A percentile compares a stretch with the other conserved stretches of the same genome.
Conservation (phyloP, 2,329 filamentous ascomycete species). For the Emericellopsis atlantica region DNA sequence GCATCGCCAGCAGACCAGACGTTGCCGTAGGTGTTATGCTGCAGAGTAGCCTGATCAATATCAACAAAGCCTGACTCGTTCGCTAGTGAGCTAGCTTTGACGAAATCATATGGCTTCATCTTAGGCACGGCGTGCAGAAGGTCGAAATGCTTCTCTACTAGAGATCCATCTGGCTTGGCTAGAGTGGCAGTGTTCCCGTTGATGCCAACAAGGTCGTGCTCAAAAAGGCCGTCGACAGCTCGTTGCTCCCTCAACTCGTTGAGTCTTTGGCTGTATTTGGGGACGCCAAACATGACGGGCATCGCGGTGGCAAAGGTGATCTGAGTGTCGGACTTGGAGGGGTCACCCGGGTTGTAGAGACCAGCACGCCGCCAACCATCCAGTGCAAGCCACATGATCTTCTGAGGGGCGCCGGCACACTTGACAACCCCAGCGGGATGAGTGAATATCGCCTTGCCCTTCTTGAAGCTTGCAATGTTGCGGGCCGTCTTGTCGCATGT, state of each 20-base stretch:
- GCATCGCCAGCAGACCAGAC: conserved; percentile 49
- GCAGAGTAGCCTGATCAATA: conserved; percentile 38
- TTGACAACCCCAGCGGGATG: conserved; percentile 46
- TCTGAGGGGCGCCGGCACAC: conserved; percentile 49
- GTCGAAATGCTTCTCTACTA: conserved; percentile 36
- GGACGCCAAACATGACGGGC: conserved; percentile 45
- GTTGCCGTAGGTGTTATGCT: conserved; percentile 39
- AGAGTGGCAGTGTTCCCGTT: conserved; percentile 41
- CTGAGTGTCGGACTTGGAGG: conserved; percentile 29
- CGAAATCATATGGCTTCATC: conserved; percentile 42
- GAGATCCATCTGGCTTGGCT: conserved; percentile 24
- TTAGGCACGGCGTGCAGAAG: conserved; percentile 45
- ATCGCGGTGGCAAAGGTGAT: conserved; percentile 43
- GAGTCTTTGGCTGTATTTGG: conserved; percentile 42
- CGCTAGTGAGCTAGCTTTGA: conserved; percentile 38
- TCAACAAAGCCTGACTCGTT: conserved; percentile 45
- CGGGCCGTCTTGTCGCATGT: conserved; percentile 38
- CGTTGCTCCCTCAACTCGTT: conserved; percentile 39
- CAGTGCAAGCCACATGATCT: conserved; percentile 49
- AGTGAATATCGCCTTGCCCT: conserved; percentile 44
- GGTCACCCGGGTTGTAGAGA: conserved; percentile 30
- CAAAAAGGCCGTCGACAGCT: conserved; percentile 45
- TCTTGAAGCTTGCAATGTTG: conserved; percentile 30
- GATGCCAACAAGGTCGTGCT: conserved; percentile 40
- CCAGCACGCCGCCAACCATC: conserved; percentile 44